Conservation (phyloP, 1,284 basidiomycete genomes). For the Ceratobasidium sp. region DNA sequence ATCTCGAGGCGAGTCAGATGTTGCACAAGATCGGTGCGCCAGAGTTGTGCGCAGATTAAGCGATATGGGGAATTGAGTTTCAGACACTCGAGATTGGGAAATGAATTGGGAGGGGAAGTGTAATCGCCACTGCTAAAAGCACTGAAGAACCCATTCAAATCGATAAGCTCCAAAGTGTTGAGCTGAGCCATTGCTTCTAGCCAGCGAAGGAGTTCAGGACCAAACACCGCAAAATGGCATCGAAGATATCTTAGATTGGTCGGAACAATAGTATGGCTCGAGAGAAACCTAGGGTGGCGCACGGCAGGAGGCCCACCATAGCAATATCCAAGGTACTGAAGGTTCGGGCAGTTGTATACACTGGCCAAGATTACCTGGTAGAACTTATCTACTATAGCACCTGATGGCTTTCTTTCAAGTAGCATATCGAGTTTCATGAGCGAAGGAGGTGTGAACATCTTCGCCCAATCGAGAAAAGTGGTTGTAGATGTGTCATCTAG, state of each 20-base stretch:
- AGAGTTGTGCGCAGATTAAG: neutral
- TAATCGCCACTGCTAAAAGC: neutral
- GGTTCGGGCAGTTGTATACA: neutral
- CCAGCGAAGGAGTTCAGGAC: constrained; percentile 4
- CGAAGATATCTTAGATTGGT: neutral
- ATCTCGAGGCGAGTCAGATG: neutral
- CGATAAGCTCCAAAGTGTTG: neutral
- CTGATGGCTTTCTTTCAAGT: too few relatives aligned
- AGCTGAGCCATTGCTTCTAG: neutral
- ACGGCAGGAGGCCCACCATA: neutral
- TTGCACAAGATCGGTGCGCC: neutral
- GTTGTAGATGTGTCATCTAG: neutral
- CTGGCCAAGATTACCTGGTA: neutral
- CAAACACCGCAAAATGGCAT: constrained; percentile 7
- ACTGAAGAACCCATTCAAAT: neutral
- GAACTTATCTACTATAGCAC: neutral
- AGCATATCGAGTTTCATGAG: constrained; percentile 8
- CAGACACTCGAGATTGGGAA: constrained; percentile 6
- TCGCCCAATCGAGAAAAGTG: constrained; percentile 11
- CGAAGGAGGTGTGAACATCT: constrained; percentile 1
- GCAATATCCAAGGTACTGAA: neutral
- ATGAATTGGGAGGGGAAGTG: neutral
- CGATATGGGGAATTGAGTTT: neutral
- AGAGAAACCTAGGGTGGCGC: neutral
- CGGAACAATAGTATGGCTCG: neutral